phyloP scores from a whole-genome alignment of 495 filamentous ascomycete genomes.

The Podospora didyma region DNA sequence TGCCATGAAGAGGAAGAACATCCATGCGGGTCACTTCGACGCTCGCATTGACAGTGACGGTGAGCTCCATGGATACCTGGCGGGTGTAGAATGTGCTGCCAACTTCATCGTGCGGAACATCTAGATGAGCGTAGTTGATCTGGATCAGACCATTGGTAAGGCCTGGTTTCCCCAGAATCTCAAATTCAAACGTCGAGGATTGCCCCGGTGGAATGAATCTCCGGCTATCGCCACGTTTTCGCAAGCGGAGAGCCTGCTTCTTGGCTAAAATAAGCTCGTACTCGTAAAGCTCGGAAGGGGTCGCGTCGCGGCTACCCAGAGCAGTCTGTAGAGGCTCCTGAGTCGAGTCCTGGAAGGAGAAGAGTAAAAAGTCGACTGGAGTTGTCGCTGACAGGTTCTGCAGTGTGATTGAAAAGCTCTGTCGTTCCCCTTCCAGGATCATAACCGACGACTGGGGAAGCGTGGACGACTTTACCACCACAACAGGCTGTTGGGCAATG shows the following conservation, averaged over 20 bases:
- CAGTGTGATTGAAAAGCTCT: conserved; percentile 72
- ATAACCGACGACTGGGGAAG: conserved; percentile 84
- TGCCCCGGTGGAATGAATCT: conserved; percentile 64
- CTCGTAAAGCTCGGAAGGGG: conserved; percentile 76
- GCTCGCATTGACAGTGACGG: conserved; percentile 87
- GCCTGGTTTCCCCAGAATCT: conserved; percentile 80
- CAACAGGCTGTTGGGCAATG: conserved; percentile 70
- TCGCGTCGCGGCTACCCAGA: conserved; percentile 68
- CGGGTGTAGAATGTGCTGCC: conserved; percentile 79
- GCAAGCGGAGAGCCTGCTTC: conserved; percentile 68
- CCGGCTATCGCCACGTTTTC: conserved; percentile 46
- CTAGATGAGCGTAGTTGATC: conserved; percentile 76
- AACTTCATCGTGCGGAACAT: conserved; percentile 57
- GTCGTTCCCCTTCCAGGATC: conserved; percentile 83
- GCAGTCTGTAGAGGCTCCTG: conserved; percentile 70
- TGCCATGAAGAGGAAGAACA: conserved; percentile 62
- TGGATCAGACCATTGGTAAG: conserved; percentile 78
- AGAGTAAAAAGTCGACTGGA: conserved; percentile 75
- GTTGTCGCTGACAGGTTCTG: conserved; percentile 68
- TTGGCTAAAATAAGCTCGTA: conserved; percentile 71
- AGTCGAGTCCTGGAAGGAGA: conserved; percentile 88
- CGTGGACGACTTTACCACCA: conserved; percentile 70
- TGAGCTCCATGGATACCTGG: conserved; percentile 75
- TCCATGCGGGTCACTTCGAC: conserved; percentile 76
- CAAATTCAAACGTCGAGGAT: conserved; percentile 71